Evolutionary conservation across 768 basidiomycete genomes (phyloP).

Genomic region (Rubroboletus satanas): DNA sequence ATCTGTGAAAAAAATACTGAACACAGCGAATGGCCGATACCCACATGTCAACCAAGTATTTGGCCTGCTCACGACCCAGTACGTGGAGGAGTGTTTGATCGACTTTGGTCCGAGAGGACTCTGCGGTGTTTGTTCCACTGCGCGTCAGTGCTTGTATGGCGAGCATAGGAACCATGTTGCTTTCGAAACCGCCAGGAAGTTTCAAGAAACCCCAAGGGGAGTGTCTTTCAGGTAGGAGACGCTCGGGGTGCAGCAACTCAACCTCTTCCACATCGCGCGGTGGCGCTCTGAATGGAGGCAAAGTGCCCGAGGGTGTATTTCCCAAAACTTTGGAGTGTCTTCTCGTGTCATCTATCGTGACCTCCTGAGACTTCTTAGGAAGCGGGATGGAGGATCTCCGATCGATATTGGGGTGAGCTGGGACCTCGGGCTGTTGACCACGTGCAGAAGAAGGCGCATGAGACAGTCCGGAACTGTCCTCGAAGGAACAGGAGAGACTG

Average conservation of each 20-base stretch:
- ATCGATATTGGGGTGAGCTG: conserved; percentile 19
- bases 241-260: conserved; percentile 32
- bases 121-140: conserved; percentile 19
- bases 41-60: conserved; percentile 39
- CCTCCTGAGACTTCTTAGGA: conserved; percentile 20
- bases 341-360: conserved; percentile 21
- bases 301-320: conserved; percentile 7
- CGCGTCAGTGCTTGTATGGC: conserved; percentile 42
- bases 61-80: conserved; percentile 33
- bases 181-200: conserved; percentile 38
- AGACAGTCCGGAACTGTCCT: conserved; percentile 26
- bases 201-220: conserved; percentile 40
- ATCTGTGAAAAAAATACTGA: neutral
- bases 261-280: conserved; percentile 24
- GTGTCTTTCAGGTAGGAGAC: conserved; percentile 34
- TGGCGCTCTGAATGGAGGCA: conserved; percentile 19
- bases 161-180: conserved; percentile 44
- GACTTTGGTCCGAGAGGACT: conserved; percentile 22
- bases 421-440: conserved; percentile 18
- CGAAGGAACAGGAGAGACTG: conserved; percentile 44
- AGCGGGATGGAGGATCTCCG: conserved; percentile 23
- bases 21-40: conserved; percentile 6
- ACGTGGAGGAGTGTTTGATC: conserved; percentile 31
- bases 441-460: conserved; percentile 16
- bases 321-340: conserved; percentile 22